Evolutionary conservation across 495 filamentous ascomycete species (phyloP).

Genomic region (Penicillium desertorum): DNA sequence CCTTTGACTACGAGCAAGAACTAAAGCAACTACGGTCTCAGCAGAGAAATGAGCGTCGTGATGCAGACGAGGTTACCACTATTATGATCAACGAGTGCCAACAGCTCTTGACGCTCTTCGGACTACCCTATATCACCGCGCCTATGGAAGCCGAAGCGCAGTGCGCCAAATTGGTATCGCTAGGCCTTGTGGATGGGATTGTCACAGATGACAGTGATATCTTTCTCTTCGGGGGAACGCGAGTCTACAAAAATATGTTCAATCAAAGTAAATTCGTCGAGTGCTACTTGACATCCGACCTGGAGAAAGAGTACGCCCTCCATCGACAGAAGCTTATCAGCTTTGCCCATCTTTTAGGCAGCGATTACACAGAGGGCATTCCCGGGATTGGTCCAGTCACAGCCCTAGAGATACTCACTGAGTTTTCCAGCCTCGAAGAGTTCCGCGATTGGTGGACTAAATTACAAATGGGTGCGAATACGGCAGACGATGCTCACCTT

Average conservation of each 20-base stretch:
- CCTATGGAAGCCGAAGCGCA: constrained; percentile 99
- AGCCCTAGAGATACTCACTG: constrained; percentile 87
- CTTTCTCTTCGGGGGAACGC: constrained; percentile 95
- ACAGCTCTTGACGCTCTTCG: constrained; percentile 83
- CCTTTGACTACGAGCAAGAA: constrained; percentile 80
- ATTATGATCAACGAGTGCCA: constrained; percentile 96
- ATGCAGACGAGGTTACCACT: constrained; percentile 92
- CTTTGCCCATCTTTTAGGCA: constrained; percentile 84
- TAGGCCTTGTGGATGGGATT: constrained; percentile 92
- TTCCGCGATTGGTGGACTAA: constrained; percentile 87
- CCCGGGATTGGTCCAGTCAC: constrained; percentile 90
- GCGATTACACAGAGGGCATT: constrained; percentile 92
- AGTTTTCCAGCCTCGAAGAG: constrained; percentile 66
- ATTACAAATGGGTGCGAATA: constrained; percentile 60
- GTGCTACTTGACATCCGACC: constrained; percentile 84
- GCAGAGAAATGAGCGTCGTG: constrained; percentile 91
- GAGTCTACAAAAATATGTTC: constrained; percentile 99
- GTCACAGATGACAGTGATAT: constrained; percentile 97
- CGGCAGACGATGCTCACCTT: constrained; percentile 41
- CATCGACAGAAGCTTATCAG: constrained; percentile 78
- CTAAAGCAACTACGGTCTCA: constrained; percentile 83
- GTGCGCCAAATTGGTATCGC: constrained; percentile 82
- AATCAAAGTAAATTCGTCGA: constrained; percentile 96
- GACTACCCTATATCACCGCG: constrained; percentile 92
- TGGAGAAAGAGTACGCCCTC: constrained; percentile 86